Conservation (phyloP, 1,284 basidiomycete genomes). For the Vanrija sp. region DNA sequence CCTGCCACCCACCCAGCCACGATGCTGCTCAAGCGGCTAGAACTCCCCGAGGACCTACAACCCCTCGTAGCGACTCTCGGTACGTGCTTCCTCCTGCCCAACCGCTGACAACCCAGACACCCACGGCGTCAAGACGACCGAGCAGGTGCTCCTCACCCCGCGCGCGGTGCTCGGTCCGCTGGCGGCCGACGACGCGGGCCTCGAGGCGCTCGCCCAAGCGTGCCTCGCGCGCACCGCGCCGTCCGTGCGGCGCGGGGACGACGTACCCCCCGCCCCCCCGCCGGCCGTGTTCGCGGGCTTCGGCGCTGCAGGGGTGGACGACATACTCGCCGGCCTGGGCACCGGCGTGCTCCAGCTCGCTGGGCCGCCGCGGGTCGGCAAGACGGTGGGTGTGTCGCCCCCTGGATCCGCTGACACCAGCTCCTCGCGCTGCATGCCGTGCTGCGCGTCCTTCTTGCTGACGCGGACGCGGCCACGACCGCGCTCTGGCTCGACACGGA, state of each 20-base stretch:
- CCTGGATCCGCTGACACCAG: conserved; percentile 15
- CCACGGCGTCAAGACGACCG: conserved; percentile 33
- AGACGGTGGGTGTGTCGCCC: conserved; percentile 31
- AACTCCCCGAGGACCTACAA: conserved; percentile 25
- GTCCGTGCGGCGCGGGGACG: background rate
- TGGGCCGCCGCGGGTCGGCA: conserved; percentile 38
- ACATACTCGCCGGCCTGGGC: background rate
- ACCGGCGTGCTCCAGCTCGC: conserved; percentile 32
- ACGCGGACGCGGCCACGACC: conserved; percentile 23
- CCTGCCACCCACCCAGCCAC: background rate
- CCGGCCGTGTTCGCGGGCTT: background rate
- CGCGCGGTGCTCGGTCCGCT: conserved; percentile 12
- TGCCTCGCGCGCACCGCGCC: conserved; percentile 20
- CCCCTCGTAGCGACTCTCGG: conserved; percentile 30
- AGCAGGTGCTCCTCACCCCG: conserved; percentile 37
- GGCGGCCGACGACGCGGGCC: conserved; percentile 9
- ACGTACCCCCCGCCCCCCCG: no score
- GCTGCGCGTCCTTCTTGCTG: conserved; percentile 23
- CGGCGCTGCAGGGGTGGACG: background rate
- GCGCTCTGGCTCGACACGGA: conserved; percentile 47
- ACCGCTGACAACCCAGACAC: conserved; percentile 11
- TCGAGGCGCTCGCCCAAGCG: conserved; percentile 25
- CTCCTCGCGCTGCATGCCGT: conserved; percentile 40
- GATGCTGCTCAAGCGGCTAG: conserved; percentile 43
- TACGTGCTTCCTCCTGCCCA: conserved; percentile 6